Evolutionary conservation across 768 basidiomycete genomes (phyloP).

Genomic region (Serpula lacrymans): DNA sequence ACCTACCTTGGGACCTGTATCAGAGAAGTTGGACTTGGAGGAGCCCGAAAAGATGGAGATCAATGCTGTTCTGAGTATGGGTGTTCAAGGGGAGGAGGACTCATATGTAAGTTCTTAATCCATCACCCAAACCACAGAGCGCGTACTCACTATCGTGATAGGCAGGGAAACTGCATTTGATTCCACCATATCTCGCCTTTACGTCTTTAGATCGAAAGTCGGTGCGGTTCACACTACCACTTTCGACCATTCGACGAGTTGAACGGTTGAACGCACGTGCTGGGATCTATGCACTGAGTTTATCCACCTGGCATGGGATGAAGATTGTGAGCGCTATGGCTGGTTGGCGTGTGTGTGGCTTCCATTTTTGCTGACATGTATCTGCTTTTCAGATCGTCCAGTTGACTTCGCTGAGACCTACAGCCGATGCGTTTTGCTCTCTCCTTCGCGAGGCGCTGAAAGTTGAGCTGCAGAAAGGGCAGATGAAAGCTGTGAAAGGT

Average conservation of each 20-base stretch:
- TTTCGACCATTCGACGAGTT: conserved; percentile 90
- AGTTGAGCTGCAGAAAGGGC: conserved; percentile 80
- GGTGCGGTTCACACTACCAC: conserved; percentile 85
- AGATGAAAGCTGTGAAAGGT: conserved; percentile 89
- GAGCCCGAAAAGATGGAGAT: conserved; percentile 77
- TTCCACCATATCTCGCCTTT: conserved; percentile 90
- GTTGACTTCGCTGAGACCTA: conserved; percentile 88
- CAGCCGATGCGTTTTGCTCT: conserved; percentile 90
- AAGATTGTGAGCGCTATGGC: conserved; percentile 62
- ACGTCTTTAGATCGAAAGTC: conserved; percentile 89
- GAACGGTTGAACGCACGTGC: conserved; percentile 91
- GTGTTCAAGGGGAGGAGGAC: conserved; percentile 78
- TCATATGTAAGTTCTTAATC: conserved; percentile 90
- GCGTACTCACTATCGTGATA: conserved; percentile 27
- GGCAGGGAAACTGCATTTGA: conserved; percentile 89
- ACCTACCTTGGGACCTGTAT: conserved; percentile 15
- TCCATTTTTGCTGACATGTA: conserved; percentile 7
- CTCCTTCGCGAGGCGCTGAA: conserved; percentile 87
- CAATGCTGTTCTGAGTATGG: conserved; percentile 82
- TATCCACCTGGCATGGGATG: conserved; percentile 91
- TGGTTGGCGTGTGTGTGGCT: not conserved
- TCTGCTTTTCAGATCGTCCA: conserved; percentile 68
- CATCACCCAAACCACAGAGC: not conserved
- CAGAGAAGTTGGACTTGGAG: conserved; percentile 27
- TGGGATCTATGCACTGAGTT: conserved; percentile 93